Evolutionary conservation across 768 basidiomycete species (phyloP).

Genomic region (Lactifluus piperatus): DNA sequence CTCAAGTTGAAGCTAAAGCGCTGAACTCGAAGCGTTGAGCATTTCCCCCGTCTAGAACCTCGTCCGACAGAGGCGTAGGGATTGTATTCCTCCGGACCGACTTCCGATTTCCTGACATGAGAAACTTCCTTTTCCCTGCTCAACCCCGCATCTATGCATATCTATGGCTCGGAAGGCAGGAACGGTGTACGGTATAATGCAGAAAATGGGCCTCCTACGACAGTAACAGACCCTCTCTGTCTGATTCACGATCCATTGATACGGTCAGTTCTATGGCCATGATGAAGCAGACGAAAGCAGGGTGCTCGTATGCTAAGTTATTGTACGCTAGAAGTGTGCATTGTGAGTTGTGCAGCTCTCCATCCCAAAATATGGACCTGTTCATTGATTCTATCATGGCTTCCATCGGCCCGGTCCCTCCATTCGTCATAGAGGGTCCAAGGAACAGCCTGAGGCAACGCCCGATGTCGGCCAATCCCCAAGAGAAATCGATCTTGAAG

Average conservation of each 20-base stretch:
- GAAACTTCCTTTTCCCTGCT: not conserved
- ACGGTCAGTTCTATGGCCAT: not conserved
- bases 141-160: not conserved
- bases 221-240: not conserved
- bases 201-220: not conserved
- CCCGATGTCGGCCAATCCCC: not conserved
- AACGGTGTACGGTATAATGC: not conserved
- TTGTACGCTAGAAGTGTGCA: not conserved
- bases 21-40: not conserved
- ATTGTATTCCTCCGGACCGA: slow-evolving; percentile 5
- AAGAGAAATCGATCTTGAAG: not conserved
- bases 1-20: not conserved
- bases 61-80: not conserved
- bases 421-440: not conserved
- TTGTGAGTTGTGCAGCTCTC: not conserved
- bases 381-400: not conserved
- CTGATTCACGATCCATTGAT: not conserved
- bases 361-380: not conserved
- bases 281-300: not conserved
- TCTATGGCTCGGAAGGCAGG: too few relatives aligned
- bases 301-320: not conserved
- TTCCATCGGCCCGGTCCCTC: not conserved
- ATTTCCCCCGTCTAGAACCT: not conserved
- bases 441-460: not conserved
- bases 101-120: not conserved